Percentiles rank a stretch among this genome's conserved stretches.
Conservation (phyloP, 495 filamentous ascomycete species). For the Tuber aestivum region DNA sequence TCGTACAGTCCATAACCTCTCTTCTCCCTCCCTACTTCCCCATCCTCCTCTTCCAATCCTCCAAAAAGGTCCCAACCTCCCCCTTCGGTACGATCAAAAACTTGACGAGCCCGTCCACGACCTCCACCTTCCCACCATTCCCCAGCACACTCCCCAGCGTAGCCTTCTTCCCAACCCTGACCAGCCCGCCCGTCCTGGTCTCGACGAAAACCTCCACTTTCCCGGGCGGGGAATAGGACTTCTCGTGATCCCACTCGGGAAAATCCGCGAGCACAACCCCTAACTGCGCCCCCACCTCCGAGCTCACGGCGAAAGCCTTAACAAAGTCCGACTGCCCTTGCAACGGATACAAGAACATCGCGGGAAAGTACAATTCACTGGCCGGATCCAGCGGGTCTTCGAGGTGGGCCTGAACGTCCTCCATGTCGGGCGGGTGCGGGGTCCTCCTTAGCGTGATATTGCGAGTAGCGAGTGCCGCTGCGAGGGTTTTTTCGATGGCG, state of each 20-base stretch:
- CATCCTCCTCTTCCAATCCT: constrained; percentile 62
- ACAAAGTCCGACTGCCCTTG: constrained; percentile 75
- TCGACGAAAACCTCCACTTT: constrained; percentile 87
- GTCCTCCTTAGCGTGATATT: constrained; percentile 62
- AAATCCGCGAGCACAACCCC: constrained; percentile 69
- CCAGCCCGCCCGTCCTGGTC: constrained; percentile 68
- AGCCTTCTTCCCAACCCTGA: constrained; percentile 85
- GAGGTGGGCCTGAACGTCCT: constrained; percentile 64
- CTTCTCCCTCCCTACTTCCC: background rate
- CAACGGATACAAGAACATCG: constrained; percentile 75
- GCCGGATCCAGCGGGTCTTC: constrained; percentile 65
- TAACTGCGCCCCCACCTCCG: constrained; percentile 64
- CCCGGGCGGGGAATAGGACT: constrained; percentile 56
- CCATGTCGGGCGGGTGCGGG: constrained; percentile 70
- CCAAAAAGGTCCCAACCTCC: constrained; percentile 65
- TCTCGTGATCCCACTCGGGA: constrained; percentile 70
- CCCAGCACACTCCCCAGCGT: constrained; percentile 65
- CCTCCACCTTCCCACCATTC: constrained; percentile 65
- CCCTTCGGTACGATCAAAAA: constrained; percentile 70
- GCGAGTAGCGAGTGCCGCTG: constrained; percentile 67
- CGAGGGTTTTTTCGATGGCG: constrained; percentile 56
- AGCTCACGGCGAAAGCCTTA: constrained; percentile 71
- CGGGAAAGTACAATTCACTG: constrained; percentile 66
- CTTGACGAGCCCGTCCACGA: constrained; percentile 77
- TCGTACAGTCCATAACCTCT: background rate